phyloP scores from a whole-genome alignment of 148 eudicot species.

The Diospyros lotus region DNA sequence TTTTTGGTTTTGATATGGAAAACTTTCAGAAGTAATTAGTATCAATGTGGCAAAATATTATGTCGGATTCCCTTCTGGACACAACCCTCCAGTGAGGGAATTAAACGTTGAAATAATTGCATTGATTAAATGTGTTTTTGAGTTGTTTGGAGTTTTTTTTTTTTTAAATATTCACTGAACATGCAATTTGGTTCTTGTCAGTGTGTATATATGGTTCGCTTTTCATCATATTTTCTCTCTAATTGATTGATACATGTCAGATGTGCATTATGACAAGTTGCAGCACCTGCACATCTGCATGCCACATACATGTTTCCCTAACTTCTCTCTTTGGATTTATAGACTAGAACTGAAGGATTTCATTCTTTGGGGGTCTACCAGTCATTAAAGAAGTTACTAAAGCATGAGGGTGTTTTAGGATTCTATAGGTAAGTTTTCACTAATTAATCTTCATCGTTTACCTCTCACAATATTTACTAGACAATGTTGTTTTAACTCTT shows the following conservation, averaged over 20 bases:
- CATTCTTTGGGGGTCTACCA: constrained; percentile 75
- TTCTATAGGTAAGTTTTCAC: constrained; percentile 70
- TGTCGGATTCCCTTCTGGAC: background rate
- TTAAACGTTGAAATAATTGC: too few species aligned
- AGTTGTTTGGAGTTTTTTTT: background rate
- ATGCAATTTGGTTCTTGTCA: too few species aligned
- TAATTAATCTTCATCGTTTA: background rate
- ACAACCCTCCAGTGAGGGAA: too few species aligned
- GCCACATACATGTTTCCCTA: background rate
- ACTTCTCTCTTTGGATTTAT: constrained; percentile 28
- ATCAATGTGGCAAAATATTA: background rate
- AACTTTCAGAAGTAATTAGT: too few species aligned
- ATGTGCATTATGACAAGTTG: background rate
- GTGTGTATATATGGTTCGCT: background rate
- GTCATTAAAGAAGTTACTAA: constrained; percentile 67
- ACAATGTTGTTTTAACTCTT: background rate
- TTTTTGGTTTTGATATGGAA: too few species aligned
- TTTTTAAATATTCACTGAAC: background rate
- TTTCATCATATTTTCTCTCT: background rate
- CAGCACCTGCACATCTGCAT: background rate
- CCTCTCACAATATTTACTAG: background rate
- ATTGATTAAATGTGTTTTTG: background rate
- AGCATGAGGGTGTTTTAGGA: constrained; percentile 67
- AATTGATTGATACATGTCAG: constrained; percentile 1
- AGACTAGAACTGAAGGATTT: constrained; percentile 94